Base-by-base conservation (phyloP, 768 basidiomycete species). In the Boletus tomentosulus region DNA sequence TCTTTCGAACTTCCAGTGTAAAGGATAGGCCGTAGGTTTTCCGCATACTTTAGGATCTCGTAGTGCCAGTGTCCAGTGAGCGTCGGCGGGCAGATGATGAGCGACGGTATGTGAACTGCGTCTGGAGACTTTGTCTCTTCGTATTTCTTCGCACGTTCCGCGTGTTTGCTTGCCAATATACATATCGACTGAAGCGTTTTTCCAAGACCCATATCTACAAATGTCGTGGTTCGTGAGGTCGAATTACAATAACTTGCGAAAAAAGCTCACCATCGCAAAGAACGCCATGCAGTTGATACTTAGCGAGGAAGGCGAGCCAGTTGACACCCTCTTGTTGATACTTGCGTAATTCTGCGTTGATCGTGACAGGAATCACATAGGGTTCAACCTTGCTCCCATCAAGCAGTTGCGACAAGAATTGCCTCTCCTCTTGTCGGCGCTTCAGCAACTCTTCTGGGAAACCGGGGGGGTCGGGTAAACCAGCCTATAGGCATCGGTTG, bases 61-160 rank as follows among this genome's bases (percentile, higher is more conserved):
- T 98, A 96, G 69, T 92, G 94, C 97, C 97, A 99, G 68, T 99
- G 97, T 10, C 97, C 96, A 2, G 93, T 97, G 48, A 99, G 82
- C 1, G 97, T 99, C 4, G 97, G 96, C 0, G 97, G 97, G 63
- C 97, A 99, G 51, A 98, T 74, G 59, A 99, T 95, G 27, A 99
- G 79, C 4, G 96, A 97, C 0, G 97, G 94, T 30, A 98, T 77
- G 70, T 92, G 94, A 22, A 89, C 80, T 19, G 87, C 74, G 64
- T 94, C 92, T 0, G 87, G 80, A 0, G 86, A 85, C 37, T 81
- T 69, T 11, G 85, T 87, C 53, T 80, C 76, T 57, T 82, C 76
- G 69, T 84, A 75, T 60, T 76, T 83, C 66, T 87, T 77, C 16
- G 82, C 77, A 30, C 96, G 84, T 68, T 99, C 97, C 63, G 85